Conservation (phyloP, 1,284 basidiomycete genomes). For the Irpex sp. region DNA sequence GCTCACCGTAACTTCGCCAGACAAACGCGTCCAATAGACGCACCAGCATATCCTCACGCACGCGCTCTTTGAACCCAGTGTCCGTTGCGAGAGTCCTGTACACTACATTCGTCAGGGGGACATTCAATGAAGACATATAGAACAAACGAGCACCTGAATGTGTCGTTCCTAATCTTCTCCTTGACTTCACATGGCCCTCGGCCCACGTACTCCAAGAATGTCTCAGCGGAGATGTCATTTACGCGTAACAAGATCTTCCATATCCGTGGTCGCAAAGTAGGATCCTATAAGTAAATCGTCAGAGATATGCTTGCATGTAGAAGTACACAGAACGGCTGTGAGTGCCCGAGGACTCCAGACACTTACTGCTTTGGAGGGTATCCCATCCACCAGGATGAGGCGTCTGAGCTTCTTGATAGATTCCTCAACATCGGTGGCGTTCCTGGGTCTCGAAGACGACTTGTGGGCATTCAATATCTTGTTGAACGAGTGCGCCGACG, state of each 20-base stretch:
- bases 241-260: conserved; percentile 92
- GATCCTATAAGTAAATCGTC: conserved; percentile 44
- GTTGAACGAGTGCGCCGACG: conserved; percentile 69
- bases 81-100: conserved; percentile 91
- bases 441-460: conserved; percentile 54
- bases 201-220: conserved; percentile 79
- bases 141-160: conserved; percentile 53
- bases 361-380: conserved; percentile 64
- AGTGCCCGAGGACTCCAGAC: not conserved
- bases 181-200: conserved; percentile 84
- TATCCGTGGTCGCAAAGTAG: conserved; percentile 73
- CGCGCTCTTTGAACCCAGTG: conserved; percentile 90
- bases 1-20: conserved; percentile 83
- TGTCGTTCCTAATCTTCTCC: conserved; percentile 85
- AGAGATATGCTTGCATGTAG: conserved; percentile 1
- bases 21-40: conserved; percentile 94
- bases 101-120: conserved; percentile 18
- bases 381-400: conserved; percentile 84
- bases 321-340: not conserved
- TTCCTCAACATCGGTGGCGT: conserved; percentile 71
- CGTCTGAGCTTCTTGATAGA: conserved; percentile 78
- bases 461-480: conserved; percentile 73
- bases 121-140: not conserved
- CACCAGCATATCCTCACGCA: conserved; percentile 95
- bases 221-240: conserved; percentile 70